These are phyloP conservation scores for Sphaerobolus stellatus DNA, from an alignment of 1,284 basidiomycete species.

Conservation along the genomic window DNA sequence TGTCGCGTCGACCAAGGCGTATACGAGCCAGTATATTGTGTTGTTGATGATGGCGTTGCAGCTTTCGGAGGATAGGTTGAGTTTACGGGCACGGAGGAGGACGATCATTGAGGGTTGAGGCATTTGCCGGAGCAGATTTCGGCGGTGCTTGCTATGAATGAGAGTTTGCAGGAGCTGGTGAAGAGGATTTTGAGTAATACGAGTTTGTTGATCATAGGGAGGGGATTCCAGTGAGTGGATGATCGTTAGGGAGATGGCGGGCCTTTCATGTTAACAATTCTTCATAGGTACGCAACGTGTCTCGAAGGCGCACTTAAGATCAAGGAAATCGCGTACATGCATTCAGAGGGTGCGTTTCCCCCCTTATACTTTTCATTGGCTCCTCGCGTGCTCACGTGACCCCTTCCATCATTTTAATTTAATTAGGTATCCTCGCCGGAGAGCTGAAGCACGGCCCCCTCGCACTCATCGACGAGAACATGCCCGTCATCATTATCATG, in stretches of 20 bases:
- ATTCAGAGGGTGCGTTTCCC: constrained; percentile 74
- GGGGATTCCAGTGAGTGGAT: constrained; percentile 88
- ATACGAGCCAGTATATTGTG: constrained; percentile 99
- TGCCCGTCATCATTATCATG: constrained; percentile 99
- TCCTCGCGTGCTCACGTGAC: background rate
- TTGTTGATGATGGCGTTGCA: constrained; percentile 98
- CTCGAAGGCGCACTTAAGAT: constrained; percentile 99
- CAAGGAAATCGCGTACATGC: constrained; percentile 97
- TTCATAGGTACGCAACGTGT: constrained; percentile 83
- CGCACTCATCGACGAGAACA: constrained; percentile 96
- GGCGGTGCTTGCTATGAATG: constrained; percentile 82
- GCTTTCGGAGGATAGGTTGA: constrained; percentile 95
- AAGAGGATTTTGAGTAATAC: constrained; percentile 74
- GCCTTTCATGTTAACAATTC: background rate
- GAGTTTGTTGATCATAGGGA: constrained; percentile 94
- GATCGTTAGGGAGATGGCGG: background rate
- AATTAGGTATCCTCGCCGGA: constrained; percentile 80
- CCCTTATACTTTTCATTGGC: constrained; percentile 10
- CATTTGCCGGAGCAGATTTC: constrained; percentile 90
- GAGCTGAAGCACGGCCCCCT: constrained; percentile 99
- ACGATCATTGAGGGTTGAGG: constrained; percentile 96
- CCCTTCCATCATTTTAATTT: background rate
- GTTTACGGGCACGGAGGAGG: constrained; percentile 85
- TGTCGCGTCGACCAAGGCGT: constrained; percentile 99
- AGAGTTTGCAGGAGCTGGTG: constrained; percentile 79